phyloP scores from a whole-genome alignment of 306 rosid species.

The Cucumis melo region DNA sequence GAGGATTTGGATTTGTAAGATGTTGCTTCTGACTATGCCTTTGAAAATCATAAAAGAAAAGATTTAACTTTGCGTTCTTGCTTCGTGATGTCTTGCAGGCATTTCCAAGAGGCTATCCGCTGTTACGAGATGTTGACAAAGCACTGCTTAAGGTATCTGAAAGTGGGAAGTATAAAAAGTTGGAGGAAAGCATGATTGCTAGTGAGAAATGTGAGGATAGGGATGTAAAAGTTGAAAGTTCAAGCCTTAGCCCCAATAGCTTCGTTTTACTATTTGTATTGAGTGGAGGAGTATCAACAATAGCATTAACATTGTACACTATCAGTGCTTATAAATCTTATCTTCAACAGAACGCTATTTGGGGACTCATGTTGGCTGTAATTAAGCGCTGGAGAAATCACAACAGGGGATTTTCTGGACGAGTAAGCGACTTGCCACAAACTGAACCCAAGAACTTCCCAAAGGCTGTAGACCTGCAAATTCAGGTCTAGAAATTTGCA shows the following conservation, averaged over 20 bases:
- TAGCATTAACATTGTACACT: conserved; percentile 18
- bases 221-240: conserved; percentile 2
- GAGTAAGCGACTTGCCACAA: conserved; percentile 10
- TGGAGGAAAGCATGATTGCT: conserved; percentile 29
- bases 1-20: conserved; percentile 32
- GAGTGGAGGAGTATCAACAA: conserved; percentile 30
- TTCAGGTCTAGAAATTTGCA: conserved; percentile 2
- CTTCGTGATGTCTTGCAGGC: conserved; percentile 12
- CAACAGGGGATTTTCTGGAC: conserved; percentile 14
- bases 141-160: conserved; percentile 23
- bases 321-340: neutral
- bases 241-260: conserved; percentile 30
- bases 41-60: neutral
- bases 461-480: neutral
- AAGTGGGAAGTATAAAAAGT: conserved; percentile 6
- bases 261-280: conserved; percentile 24
- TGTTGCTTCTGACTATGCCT: neutral
- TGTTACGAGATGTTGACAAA: conserved; percentile 16
- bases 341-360: neutral
- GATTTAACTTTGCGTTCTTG: neutral
- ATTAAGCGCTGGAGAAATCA: conserved; percentile 13
- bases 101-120: conserved; percentile 22
- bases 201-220: conserved; percentile 15
- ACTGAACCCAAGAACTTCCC: neutral
- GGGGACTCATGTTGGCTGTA: conserved; percentile 9